Conservation (phyloP, 768 basidiomycete species). For the Pleurotus pulmonarius region DNA sequence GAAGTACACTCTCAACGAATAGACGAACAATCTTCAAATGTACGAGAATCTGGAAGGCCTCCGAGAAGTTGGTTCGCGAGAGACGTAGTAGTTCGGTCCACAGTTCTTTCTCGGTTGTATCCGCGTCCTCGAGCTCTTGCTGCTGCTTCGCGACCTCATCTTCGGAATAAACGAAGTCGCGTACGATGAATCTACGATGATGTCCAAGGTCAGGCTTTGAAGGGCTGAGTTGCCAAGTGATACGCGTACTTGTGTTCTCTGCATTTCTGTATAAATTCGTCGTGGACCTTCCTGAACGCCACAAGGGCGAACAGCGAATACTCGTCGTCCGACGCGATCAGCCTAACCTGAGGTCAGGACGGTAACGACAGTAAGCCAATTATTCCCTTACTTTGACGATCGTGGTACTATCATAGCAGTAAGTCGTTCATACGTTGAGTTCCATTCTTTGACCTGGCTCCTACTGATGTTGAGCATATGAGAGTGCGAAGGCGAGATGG, state of each 20-base stretch:
- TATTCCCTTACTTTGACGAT: constrained; percentile 67
- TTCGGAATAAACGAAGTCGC: constrained; percentile 92
- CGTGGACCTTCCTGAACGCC: constrained; percentile 86
- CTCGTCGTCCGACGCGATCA: constrained; percentile 83
- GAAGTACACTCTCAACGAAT: constrained; percentile 92
- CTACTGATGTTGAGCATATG: constrained; percentile 38
- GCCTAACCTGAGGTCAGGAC: constrained; percentile 32
- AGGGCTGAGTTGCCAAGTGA: not conserved
- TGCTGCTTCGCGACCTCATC: constrained; percentile 75
- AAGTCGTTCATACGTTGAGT: constrained; percentile 81
- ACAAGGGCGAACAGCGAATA: constrained; percentile 83
- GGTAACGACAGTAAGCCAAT: constrained; percentile 7
- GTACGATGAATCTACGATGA: constrained; percentile 72
- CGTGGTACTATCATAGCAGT: constrained; percentile 90
- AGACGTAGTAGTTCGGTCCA: constrained; percentile 94
- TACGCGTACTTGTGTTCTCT: constrained; percentile 84
- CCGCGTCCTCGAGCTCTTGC: constrained; percentile 76
- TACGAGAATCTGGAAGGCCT: constrained; percentile 90
- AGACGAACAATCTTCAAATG: constrained; percentile 90
- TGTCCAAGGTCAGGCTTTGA: too few relatives aligned
- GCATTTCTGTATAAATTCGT: constrained; percentile 91
- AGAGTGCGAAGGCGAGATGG: constrained; percentile 9
- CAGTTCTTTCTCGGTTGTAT: constrained; percentile 89
- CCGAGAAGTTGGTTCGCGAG: constrained; percentile 94
- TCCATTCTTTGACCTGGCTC: constrained; percentile 83